Base-by-base conservation (phyloP, 129 eudicot genomes). In the Helianthus tuberosus region DNA sequence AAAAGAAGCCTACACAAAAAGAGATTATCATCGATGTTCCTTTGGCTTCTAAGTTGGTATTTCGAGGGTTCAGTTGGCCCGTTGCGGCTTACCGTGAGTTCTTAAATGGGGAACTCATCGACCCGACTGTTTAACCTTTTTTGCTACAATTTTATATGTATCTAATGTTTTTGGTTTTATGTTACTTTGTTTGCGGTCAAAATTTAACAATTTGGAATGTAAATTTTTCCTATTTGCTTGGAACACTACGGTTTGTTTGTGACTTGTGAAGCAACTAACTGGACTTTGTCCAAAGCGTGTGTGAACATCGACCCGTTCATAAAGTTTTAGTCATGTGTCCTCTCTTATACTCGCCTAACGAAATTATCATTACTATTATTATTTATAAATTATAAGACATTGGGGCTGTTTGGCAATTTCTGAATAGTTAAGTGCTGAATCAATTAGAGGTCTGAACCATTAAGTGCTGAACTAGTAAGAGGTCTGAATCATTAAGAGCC, bases 21-120 rank as follows among this genome's bases (percentile, higher is more conserved):
- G 98, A 94, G 87, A 94, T 94, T 82, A 91, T 94, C 71, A 94
- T 94, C 57, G 98, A 94, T 39, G 98, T 94, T 64, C 98, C 98
- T 11, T 76, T 94, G 86, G 98, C 98, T 43, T 83, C 87, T 27
- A 73, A 75, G n/a, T 87, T 94, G 55, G 66, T 90, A 67, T 94
- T 89, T 82, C 90, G 97, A 71, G 98, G 98, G 13, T 94, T 94
- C 73, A 94, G 69, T 81, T 94, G 98, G 98, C 98, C 98, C 4
- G 93, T 94, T 81, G 97, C 97, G 58, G 98, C 98, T 60, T 93
- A 93, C 86, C 92, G 98, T 75, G 98, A 85, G 89, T 81, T 6
- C 52, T 47, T 90, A 72, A 93, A 88, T 16, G 98, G 98, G 10
- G 97, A 94, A 3, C 97, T 94, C 71, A 73, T 87, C 65, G 98